Evolutionary conservation across 441 rosid genomes (phyloP), one percentile per base, ranked within the genome.

Genomic region (Erodium chrysanthum): DNA sequence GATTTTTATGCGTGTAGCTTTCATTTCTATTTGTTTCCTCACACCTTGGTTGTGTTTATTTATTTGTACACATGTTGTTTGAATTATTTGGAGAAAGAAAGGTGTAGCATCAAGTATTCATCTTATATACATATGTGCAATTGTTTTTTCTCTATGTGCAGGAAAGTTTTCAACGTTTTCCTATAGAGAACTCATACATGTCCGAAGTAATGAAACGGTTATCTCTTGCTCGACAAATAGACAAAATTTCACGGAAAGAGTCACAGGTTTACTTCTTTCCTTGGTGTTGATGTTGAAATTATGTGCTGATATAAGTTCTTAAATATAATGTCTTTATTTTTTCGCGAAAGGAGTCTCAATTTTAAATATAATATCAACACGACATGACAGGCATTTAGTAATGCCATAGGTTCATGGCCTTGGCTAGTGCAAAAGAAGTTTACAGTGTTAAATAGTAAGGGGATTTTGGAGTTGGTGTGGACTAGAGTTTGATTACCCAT

Each of bases 201-300:
- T 89, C 88, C 21, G 96, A 87, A 79, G 91, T 94, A 79, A 83
- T 76, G 88, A 89, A 84, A 71, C 83, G 92, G 25, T 27, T 94
- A 69, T 94, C 96, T 77, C 87, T 89, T 74, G 97, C 97, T 31
- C 90, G 94, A 69, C 99, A 94, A 79, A 89, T 94, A 20, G 94
- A 88, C 81, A 83, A 89, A 68, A 88, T 90, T 68, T 74, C 72
- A 37, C 83, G 91, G 23, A 91, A 86, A 77, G 91, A 86, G 31
- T 88, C 96, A 12, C 92, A 93, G 96, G 97, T 89, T 76, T 73
- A 27, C 50, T 60, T 58, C 29, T 68, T 75, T 67, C 40, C 56
- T 29, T 2, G 65, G 18, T 69, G 37, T 21, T 46, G 37, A 48
- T 46, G 5, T 50, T 67, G 44, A 61, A 62, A 48, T 29, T 11